These are phyloP conservation scores for Bolboschoenoplectus hybrid DNA, from an alignment of 202 grass and related monocot genomes.

Conservation along the genomic window DNA sequence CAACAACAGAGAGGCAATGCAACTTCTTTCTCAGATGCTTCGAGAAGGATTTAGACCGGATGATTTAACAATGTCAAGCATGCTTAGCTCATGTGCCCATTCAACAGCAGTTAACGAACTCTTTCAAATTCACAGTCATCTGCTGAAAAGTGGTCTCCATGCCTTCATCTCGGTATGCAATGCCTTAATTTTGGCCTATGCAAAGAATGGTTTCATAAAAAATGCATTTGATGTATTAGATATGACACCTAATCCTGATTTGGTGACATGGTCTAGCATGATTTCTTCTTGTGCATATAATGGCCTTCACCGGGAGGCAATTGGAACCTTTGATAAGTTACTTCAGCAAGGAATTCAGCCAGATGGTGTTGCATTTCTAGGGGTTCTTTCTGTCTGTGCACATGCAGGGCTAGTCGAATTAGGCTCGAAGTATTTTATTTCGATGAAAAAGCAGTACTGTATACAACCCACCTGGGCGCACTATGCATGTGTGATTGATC, in stretches of 20 bases:
- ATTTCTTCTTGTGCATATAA: conserved; percentile 64
- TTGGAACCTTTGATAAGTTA: conserved; percentile 70
- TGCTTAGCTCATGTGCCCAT: conserved; percentile 75
- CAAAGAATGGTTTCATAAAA: conserved; percentile 62
- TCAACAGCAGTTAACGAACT: conserved; percentile 56
- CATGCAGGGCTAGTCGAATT: conserved; percentile 73
- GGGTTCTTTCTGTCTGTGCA: conserved; percentile 70
- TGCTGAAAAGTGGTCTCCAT: conserved; percentile 50
- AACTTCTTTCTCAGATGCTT: conserved; percentile 59
- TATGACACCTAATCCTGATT: conserved; percentile 45
- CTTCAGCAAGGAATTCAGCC: conserved; percentile 50
- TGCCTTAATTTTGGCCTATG: conserved; percentile 71
- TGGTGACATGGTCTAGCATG: conserved; percentile 78
- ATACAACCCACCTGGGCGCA: conserved; percentile 52
- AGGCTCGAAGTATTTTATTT: conserved; percentile 63
- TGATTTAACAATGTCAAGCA: conserved; percentile 67
- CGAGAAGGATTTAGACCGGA: conserved; percentile 53
- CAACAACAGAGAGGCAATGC: conserved; percentile 55
- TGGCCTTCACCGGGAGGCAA: conserved; percentile 47
- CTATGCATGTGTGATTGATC: conserved; percentile 31
- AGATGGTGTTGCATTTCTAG: conserved; percentile 70
- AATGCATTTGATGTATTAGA: conserved; percentile 50
- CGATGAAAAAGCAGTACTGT: conserved; percentile 54
- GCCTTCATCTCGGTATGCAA: conserved; percentile 64
- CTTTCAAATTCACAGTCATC: conserved; percentile 53